phyloP scores from a whole-genome alignment of 805 yeast species.

The Yarrowia porcina region DNA sequence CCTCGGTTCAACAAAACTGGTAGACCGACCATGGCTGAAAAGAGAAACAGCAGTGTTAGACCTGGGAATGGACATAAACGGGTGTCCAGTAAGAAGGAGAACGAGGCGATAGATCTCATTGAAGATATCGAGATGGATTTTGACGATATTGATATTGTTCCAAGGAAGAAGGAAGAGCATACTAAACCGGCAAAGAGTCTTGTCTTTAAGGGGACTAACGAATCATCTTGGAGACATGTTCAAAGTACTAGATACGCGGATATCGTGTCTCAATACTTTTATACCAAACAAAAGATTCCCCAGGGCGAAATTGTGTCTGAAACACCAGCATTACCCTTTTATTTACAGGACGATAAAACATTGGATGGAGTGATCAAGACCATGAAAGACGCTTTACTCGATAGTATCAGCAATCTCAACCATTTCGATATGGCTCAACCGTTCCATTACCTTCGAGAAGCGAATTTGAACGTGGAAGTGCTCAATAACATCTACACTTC shows the following conservation, averaged over 20 bases:
- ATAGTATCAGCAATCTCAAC: not conserved
- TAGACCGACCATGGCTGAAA: not conserved
- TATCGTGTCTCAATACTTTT: not conserved
- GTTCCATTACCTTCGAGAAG: not conserved
- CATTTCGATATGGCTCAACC: slow-evolving; percentile 10
- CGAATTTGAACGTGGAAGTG: not conserved
- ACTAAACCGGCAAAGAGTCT: not conserved
- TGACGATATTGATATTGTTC: not conserved
- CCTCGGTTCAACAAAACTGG: not conserved
- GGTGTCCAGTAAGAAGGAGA: not conserved
- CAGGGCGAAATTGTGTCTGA: not conserved
- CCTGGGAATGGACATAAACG: not conserved
- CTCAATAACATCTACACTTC: not conserved
- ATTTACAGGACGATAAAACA: not conserved
- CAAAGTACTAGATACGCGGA: slow-evolving; percentile 3
- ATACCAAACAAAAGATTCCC: not conserved
- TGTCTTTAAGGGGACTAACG: not conserved
- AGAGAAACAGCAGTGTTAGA: not conserved
- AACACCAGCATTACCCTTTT: not conserved
- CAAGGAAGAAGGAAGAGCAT: not conserved
- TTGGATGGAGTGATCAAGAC: not conserved
- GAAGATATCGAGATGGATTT: not conserved
- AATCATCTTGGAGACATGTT: slow-evolving; percentile 1
- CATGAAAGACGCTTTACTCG: not conserved
- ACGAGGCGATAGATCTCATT: not conserved